Base-by-base conservation (phyloP, 2,329 filamentous ascomycete species). In the Aspergillus pseudoglaucus region DNA sequence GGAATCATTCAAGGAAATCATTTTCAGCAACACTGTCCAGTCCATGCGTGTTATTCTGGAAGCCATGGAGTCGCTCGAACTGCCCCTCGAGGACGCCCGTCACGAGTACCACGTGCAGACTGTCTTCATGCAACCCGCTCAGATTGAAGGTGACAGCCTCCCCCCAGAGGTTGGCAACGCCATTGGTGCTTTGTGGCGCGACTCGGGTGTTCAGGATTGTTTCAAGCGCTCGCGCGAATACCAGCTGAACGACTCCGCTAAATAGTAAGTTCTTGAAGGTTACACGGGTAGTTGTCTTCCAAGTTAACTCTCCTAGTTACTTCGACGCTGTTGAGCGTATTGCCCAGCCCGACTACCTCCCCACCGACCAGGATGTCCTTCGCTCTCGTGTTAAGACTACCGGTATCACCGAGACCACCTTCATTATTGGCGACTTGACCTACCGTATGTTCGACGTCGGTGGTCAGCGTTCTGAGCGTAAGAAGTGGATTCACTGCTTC, bases 401-500 rank as follows among this genome's bases (percentile, higher is more conserved):
- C 20, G 90, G 90, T 84, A 95, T 96, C 66, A 95, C 90, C 27
- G 90, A 95, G 75, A 96, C 90, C 18, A 93, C 88, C 27, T 95
- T 96, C 74, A 93, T 93, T 68, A 95, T 95, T 57, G 90, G 89
- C 57, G 88, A 95, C 63, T 77, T 96, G 56, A 95, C 90, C 49
- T 96, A 95, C 76, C 84, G 90, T 58, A 95, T 96, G 90, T 95
- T 95, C 73, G 90, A 96, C 64, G 90, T 96, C 41, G 90, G 90
- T 79, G 91, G 90, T 56, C 90, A 95, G 73, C 83, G 90, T 68
- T 95, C 89, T 6, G 90, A 96, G 74, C 85, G 90, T 68, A 96
- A 96, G 86, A 96, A 96, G 82, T 96, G 90, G 90, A 96, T 96
- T 61, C 90, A 96, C 76, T 95, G 90, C 76, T 96, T 96, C 72